Conservation (phyloP, 768 basidiomycete species). For the Lyophyllum atratum region DNA sequence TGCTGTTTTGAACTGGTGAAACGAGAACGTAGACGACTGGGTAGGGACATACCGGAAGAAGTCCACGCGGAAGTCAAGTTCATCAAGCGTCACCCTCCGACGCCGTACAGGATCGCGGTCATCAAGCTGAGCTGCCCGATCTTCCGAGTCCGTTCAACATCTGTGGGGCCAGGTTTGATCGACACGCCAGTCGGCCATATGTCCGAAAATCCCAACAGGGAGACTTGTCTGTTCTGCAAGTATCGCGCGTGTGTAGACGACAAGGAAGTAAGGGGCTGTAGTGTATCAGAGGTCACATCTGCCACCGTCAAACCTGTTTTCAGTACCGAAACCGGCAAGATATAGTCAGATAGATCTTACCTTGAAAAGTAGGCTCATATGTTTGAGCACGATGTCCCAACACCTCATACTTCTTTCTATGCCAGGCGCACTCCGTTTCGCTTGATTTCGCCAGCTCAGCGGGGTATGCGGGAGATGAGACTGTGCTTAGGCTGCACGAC, state of each 20-base stretch:
- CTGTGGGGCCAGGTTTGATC: constrained; percentile 10
- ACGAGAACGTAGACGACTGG: neutral
- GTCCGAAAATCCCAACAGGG: constrained; percentile 9
- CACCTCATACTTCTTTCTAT: too few species aligned
- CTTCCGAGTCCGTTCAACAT: constrained; percentile 17
- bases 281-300: constrained; percentile 45
- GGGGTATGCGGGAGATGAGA: too few species aligned
- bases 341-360: too few species aligned
- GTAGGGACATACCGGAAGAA: constrained; percentile 19
- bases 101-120: constrained; percentile 18
- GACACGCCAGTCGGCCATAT: constrained; percentile 19
- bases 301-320: constrained; percentile 57
- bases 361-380: too few species aligned
- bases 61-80: constrained; percentile 24
- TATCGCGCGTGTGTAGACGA: constrained; percentile 19
- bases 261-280: constrained; percentile 23
- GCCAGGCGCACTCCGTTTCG: too few species aligned
- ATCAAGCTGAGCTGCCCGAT: constrained; percentile 22
- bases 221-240: neutral
- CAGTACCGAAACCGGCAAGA: too few species aligned
- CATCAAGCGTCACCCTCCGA: constrained; percentile 19
- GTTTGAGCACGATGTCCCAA: too few species aligned
- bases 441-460: too few species aligned
- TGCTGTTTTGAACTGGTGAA: neutral
- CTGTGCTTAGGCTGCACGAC: too few species aligned